Percentiles rank a stretch among this genome's conserved stretches.
Conservation (phyloP, 2,329 filamentous ascomycete species). For the Fusarium napiforme region DNA sequence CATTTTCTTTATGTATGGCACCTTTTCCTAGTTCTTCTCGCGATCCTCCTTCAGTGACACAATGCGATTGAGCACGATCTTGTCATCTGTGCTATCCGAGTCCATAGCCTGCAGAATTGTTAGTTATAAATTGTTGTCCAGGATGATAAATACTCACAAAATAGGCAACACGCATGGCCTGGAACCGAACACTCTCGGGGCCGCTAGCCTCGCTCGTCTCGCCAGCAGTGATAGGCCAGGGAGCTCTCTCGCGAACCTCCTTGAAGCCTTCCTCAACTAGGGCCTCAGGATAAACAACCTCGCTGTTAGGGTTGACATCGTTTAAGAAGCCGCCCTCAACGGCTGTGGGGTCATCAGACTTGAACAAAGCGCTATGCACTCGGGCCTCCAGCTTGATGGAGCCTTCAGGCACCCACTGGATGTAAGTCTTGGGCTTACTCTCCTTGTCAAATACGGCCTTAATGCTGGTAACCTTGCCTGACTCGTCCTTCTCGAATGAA, state of each 20-base stretch:
- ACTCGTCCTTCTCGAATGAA: constrained; percentile 74
- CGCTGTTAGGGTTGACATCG: constrained; percentile 85
- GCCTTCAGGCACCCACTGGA: constrained; percentile 86
- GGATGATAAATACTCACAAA: constrained; percentile 63
- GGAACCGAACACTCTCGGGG: constrained; percentile 84
- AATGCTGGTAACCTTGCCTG: constrained; percentile 73
- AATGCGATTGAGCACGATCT: constrained; percentile 88
- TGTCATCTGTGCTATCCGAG: constrained; percentile 80
- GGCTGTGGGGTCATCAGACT: constrained; percentile 82
- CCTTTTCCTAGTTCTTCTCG: constrained; percentile 63
- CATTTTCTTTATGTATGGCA: background rate
- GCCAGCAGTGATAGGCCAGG: constrained; percentile 83
- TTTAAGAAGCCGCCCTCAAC: constrained; percentile 83
- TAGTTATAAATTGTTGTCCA: constrained; percentile 5
- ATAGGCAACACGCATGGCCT: constrained; percentile 89
- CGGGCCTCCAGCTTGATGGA: constrained; percentile 78
- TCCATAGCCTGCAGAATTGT: constrained; percentile 70
- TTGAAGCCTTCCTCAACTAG: constrained; percentile 86
- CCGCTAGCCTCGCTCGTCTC: constrained; percentile 73
- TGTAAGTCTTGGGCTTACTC: constrained; percentile 80
- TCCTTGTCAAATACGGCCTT: constrained; percentile 74
- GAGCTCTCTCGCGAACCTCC: constrained; percentile 77
- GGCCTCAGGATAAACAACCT: constrained; percentile 81
- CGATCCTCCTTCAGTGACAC: constrained; percentile 90
- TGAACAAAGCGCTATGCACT: constrained; percentile 85